These are phyloP conservation scores for Podospora anserina DNA, from an alignment of 495 filamentous ascomycete genomes.

Conservation along the genomic window DNA sequence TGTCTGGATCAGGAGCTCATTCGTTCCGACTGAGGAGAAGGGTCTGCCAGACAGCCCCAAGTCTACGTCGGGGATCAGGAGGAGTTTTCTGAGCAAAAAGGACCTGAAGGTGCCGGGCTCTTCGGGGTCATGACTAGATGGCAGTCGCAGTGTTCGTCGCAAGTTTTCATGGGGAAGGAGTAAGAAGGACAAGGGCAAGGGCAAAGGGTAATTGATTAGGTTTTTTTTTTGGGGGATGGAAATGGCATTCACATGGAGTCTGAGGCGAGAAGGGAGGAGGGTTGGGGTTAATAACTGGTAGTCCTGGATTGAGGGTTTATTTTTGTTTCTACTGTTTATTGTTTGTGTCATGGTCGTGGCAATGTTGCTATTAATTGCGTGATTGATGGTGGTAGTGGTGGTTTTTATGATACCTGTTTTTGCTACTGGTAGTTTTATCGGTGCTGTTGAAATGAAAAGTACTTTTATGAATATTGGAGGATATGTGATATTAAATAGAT, in stretches of 20 bases:
- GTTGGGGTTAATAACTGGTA: not conserved
- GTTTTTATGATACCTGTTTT: not conserved
- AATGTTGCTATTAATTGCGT: not conserved
- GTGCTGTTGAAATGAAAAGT: not conserved
- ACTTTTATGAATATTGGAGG: not conserved
- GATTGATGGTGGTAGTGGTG: not conserved
- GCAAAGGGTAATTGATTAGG: not conserved
- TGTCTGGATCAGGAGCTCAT: conserved; percentile 66
- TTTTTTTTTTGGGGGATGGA: not conserved
- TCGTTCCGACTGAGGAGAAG: conserved; percentile 36
- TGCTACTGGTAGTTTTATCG: not conserved
- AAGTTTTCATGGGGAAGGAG: not conserved
- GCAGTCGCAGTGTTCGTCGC: not conserved
- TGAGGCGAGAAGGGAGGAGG: not conserved
- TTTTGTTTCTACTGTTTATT: not conserved
- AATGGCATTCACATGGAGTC: not conserved
- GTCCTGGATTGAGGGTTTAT: not conserved
- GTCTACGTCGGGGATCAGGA: conserved; percentile 46
- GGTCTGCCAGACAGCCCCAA: conserved; percentile 54
- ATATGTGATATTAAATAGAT: not conserved
- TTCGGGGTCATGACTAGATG: not conserved
- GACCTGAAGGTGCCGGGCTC: conserved; percentile 21
- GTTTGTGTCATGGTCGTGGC: not conserved
- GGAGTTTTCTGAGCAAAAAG: conserved; percentile 55
- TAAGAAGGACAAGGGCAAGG: not conserved